phyloP scores from a whole-genome alignment of 2,329 filamentous ascomycete genomes.

The Allantophomopsis lycopodina region DNA sequence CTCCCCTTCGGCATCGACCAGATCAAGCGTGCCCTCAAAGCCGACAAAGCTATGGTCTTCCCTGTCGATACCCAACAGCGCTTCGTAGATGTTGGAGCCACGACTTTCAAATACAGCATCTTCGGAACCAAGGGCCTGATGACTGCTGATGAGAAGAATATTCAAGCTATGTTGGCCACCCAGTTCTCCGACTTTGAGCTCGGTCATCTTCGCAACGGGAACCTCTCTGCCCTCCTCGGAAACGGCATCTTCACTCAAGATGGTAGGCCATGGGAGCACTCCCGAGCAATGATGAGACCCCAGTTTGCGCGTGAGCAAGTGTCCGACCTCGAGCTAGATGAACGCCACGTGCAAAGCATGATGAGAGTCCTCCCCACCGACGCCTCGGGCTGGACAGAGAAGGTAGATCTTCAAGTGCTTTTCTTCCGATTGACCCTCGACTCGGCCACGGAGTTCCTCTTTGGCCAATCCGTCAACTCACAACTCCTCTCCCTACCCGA shows the following conservation, averaged over 20 bases:
- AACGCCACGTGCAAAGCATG: slow-evolving; percentile 48
- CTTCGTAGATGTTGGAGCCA: slow-evolving; percentile 17
- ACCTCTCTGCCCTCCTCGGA: slow-evolving; percentile 22
- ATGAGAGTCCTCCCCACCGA: slow-evolving; percentile 42
- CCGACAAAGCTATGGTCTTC: slow-evolving; percentile 10
- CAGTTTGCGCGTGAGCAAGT: slow-evolving; percentile 40
- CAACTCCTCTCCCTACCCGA: slow-evolving; percentile 8
- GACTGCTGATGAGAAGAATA: slow-evolving; percentile 26
- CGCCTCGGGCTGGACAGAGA: slow-evolving; percentile 26
- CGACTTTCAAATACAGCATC: slow-evolving; percentile 11
- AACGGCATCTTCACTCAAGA: slow-evolving; percentile 18
- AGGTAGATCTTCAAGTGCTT: slow-evolving; percentile 46
- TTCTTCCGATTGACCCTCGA: slow-evolving; percentile 51
- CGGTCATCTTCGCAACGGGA: slow-evolving; percentile 40
- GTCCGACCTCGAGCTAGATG: slow-evolving; percentile 57
- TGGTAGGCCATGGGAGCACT: slow-evolving; percentile 16
- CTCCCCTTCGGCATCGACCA: slow-evolving; percentile 14
- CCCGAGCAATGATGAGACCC: slow-evolving; percentile 33
- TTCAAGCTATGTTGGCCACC: slow-evolving; percentile 38
- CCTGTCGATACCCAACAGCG: slow-evolving; percentile 17
- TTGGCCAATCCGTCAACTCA: slow-evolving; percentile 37
- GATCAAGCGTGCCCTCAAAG: slow-evolving; percentile 9
- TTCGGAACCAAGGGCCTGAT: slow-evolving; percentile 8
- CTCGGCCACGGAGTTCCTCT: slow-evolving; percentile 31
- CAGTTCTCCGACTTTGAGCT: slow-evolving; percentile 35